Conservation (phyloP, 768 basidiomycete species). For the Porpolomopsis calyptriformis region DNA sequence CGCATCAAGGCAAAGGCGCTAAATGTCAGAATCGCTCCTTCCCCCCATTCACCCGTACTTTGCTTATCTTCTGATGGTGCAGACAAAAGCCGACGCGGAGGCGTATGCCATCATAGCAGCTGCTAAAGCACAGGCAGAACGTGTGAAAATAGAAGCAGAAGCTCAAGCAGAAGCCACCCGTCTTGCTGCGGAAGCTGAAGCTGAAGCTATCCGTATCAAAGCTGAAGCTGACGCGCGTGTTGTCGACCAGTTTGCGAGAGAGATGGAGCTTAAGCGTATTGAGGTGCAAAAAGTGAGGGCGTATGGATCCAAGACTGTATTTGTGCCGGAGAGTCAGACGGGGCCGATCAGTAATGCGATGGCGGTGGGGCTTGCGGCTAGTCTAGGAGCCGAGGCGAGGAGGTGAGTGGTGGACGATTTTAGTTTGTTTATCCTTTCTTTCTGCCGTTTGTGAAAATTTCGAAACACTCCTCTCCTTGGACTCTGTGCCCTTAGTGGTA, state of each 20-base stretch:
- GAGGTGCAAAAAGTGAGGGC: constrained; percentile 55
- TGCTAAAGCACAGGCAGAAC: constrained; percentile 62
- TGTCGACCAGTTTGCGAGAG: constrained; percentile 55
- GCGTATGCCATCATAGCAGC: constrained; percentile 66
- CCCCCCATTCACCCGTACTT: neutral
- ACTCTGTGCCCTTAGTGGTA: neutral
- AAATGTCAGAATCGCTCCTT: no score
- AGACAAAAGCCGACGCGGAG: constrained; percentile 65
- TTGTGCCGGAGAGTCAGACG: constrained; percentile 57
- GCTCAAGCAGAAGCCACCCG: constrained; percentile 71
- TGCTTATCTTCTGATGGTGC: neutral
- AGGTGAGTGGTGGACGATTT: neutral
- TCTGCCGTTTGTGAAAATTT: neutral
- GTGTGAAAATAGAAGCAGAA: constrained; percentile 63
- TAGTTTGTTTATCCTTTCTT: no score
- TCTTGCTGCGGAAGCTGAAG: constrained; percentile 67
- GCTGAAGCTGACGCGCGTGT: constrained; percentile 54
- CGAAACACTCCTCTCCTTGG: neutral
- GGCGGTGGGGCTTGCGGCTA: constrained; percentile 62
- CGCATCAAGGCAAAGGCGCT: constrained; percentile 62
- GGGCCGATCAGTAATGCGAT: constrained; percentile 50
- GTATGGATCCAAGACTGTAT: constrained; percentile 59
- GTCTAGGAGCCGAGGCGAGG: constrained; percentile 38
- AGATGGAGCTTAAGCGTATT: constrained; percentile 62
- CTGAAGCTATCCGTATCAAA: constrained; percentile 54